These are phyloP conservation scores for Whalleya microplaca DNA, from an alignment of 2,329 filamentous ascomycete genomes.

Conservation along the genomic window DNA sequence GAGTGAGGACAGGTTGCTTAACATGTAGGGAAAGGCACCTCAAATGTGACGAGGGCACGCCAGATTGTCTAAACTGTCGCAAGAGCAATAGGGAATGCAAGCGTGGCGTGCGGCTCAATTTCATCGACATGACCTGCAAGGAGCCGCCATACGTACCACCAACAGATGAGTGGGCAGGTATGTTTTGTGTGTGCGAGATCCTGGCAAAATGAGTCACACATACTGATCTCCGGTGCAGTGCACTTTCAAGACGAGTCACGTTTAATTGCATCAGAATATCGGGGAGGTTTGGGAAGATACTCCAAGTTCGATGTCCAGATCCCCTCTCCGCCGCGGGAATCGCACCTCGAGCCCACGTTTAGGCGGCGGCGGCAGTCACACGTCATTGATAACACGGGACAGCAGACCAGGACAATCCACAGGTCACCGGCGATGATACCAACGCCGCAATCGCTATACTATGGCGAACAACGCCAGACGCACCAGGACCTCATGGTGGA, in stretches of 20 bases:
- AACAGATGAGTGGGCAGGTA: conserved; percentile 67
- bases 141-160: conserved; percentile 65
- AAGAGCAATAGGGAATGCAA: conserved; percentile 88
- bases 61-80: conserved; percentile 74
- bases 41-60: conserved; percentile 80
- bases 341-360: conserved; percentile 32
- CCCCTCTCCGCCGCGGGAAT: conserved; percentile 34
- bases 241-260: conserved; percentile 88
- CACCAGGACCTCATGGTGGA: conserved; percentile 27
- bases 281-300: conserved; percentile 77
- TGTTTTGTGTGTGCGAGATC: conserved; percentile 22
- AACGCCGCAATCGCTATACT: conserved; percentile 34
- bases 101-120: conserved; percentile 85
- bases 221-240: conserved; percentile 48
- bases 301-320: conserved; percentile 53
- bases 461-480: conserved; percentile 29
- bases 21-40: conserved; percentile 89
- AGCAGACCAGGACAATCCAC: conserved; percentile 27
- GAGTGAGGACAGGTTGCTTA: conserved; percentile 87
- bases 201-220: not conserved
- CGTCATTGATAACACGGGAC: conserved; percentile 23
- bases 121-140: conserved; percentile 81
- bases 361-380: conserved; percentile 30
- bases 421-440: conserved; percentile 27
- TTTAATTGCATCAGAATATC: conserved; percentile 87